phyloP scores from a whole-genome alignment of 305 asterid species.

The Fraxinus platypoda region DNA sequence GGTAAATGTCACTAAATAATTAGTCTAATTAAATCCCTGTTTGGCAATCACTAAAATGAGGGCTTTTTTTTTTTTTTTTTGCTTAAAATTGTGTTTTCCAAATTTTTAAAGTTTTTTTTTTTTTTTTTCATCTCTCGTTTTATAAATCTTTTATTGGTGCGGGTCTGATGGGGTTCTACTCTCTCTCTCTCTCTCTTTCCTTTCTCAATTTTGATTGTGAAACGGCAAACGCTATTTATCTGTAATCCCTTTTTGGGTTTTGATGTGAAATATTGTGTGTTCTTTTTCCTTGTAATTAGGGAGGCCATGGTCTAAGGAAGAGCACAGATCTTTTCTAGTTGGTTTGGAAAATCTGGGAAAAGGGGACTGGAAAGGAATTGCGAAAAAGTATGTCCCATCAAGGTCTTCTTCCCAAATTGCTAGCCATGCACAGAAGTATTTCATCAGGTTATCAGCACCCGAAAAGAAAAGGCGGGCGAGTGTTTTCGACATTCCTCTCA shows the following conservation, averaged over 20 bases:
- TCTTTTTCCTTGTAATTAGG: conserved; percentile 18
- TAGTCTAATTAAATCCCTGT: too few relatives aligned
- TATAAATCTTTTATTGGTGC: background rate
- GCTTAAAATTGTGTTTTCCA: background rate
- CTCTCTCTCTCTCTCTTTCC: background rate
- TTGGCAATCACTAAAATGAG: too few relatives aligned
- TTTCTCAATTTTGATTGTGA: too few relatives aligned
- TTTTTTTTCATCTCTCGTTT: background rate
- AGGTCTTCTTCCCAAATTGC: conserved; percentile 43
- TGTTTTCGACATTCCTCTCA: conserved; percentile 36
- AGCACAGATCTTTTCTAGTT: conserved; percentile 35
- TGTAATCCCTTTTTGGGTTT: background rate
- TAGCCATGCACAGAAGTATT: conserved; percentile 50
- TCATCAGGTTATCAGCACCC: conserved; percentile 19
- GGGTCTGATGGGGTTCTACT: background rate
- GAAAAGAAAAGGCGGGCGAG: conserved; percentile 31
- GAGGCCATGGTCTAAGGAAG: conserved; percentile 41
- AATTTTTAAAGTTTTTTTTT: background rate
- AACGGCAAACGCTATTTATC: background rate
- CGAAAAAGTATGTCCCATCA: conserved; percentile 33
- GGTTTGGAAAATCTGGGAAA: conserved; percentile 41
- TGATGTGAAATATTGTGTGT: background rate
- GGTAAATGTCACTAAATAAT: too few relatives aligned
- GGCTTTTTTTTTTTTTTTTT: background rate
- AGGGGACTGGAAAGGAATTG: conserved; percentile 48